Evolutionary conservation across 2,329 filamentous ascomycete genomes (phyloP).

Genomic region (Talaromyces sp.): DNA sequence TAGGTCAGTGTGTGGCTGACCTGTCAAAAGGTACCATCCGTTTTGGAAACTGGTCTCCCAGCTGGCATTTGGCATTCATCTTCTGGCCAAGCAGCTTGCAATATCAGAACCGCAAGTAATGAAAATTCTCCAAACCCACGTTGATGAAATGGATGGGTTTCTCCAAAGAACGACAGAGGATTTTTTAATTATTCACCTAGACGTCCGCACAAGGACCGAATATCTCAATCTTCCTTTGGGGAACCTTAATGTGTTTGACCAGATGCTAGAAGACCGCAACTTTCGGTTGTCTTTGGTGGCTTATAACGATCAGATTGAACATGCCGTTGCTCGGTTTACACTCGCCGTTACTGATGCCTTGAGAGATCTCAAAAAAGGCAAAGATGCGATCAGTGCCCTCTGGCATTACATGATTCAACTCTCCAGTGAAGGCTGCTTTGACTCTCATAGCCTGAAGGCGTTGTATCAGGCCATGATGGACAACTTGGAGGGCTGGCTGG

Average conservation of each 20-base stretch:
- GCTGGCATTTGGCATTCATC: slow-evolving; percentile 89
- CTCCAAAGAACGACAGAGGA: slow-evolving; percentile 85
- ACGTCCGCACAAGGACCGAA: slow-evolving; percentile 78
- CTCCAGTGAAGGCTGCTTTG: slow-evolving; percentile 61
- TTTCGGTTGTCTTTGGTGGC: slow-evolving; percentile 82
- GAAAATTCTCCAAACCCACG: slow-evolving; percentile 84
- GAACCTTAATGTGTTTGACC: slow-evolving; percentile 80
- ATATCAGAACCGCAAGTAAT: slow-evolving; percentile 89
- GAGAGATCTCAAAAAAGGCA: slow-evolving; percentile 76
- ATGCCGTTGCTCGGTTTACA: slow-evolving; percentile 80
- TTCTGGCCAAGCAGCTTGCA: slow-evolving; percentile 80
- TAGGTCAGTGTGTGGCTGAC: background rate
- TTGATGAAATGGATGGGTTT: slow-evolving; percentile 92
- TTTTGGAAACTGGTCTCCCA: slow-evolving; percentile 88
- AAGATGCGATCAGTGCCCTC: slow-evolving; percentile 75
- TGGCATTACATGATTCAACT: slow-evolving; percentile 73
- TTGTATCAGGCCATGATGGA: slow-evolving; percentile 90
- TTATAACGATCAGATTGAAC: slow-evolving; percentile 88
- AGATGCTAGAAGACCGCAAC: slow-evolving; percentile 79
- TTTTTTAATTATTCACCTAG: slow-evolving; percentile 73
- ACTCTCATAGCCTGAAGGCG: slow-evolving; percentile 63
- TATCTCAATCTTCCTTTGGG: slow-evolving; percentile 81
- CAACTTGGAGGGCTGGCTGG: slow-evolving; percentile 88
- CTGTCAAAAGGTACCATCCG: slow-evolving; percentile 68
- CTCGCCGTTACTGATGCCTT: slow-evolving; percentile 74